Percentiles rank a stretch among this genome's conserved stretches.
These are phyloP conservation scores for Trametes sanguinea DNA, from an alignment of 768 basidiomycete species.

Conservation along the genomic window DNA sequence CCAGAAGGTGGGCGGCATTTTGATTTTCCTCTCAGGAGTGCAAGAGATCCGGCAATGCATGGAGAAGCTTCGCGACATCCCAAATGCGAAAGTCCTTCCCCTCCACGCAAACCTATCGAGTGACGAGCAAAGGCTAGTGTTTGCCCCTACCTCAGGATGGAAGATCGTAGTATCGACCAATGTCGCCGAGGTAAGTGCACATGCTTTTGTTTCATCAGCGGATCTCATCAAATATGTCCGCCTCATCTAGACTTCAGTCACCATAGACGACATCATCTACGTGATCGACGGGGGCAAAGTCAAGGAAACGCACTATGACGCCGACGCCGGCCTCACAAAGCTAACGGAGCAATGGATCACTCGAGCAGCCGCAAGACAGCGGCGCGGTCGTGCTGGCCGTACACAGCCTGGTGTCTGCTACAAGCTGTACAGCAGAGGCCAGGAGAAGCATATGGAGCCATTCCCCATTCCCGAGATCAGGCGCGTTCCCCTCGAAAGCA, in stretches of 20 bases:
- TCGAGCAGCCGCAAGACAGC: slow-evolving; percentile 77
- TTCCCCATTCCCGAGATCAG: slow-evolving; percentile 89
- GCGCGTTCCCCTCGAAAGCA: slow-evolving; percentile 80
- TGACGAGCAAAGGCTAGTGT: slow-evolving; percentile 81
- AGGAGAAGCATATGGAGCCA: slow-evolving; percentile 64
- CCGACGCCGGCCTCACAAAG: slow-evolving; percentile 69
- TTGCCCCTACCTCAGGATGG: slow-evolving; percentile 61
- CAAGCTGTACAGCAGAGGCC: slow-evolving; percentile 80
- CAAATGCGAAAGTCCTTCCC: slow-evolving; percentile 57
- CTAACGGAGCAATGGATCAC: slow-evolving; percentile 81
- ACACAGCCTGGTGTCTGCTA: slow-evolving; percentile 83
- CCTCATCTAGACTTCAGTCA: slow-evolving; percentile 72
- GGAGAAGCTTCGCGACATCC: slow-evolving; percentile 48
- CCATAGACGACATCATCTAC: slow-evolving; percentile 85
- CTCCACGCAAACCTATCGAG: slow-evolving; percentile 88
- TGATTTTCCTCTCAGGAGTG: slow-evolving; percentile 91
- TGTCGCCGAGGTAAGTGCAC: slow-evolving; percentile 72
- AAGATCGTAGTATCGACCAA: slow-evolving; percentile 92
- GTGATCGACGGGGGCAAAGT: slow-evolving; percentile 85
- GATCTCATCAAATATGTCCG: not conserved
- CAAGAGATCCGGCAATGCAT: slow-evolving; percentile 84
- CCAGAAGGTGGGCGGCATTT: slow-evolving; percentile 60
- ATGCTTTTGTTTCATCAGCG: not conserved
- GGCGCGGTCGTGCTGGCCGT: slow-evolving; percentile 88
- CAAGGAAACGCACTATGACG: slow-evolving; percentile 78